phyloP scores from a whole-genome alignment of 2,329 filamentous ascomycete species.

The Aaosphaeria pasadenensis region DNA sequence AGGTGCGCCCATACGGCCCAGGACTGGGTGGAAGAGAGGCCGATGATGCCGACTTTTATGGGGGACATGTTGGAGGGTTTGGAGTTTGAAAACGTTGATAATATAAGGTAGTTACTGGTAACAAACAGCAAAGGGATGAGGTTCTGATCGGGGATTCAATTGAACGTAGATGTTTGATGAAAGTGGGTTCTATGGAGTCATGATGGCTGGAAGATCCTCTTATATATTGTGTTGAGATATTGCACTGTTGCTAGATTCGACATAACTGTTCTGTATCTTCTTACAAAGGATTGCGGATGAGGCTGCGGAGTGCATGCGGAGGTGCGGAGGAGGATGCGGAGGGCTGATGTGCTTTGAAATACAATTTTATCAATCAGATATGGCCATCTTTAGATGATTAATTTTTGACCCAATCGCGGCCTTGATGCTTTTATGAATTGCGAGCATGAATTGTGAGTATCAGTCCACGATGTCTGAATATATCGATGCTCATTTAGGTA shows the following conservation, averaged over 20 bases:
- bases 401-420: too few species aligned
- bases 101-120: not conserved
- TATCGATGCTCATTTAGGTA: too few species aligned
- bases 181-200: too few species aligned
- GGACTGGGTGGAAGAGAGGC: conserved; percentile 9
- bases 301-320: conserved; percentile 5
- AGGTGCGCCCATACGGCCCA: conserved; percentile 35
- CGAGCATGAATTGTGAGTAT: too few species aligned
- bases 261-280: not conserved
- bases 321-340: conserved; percentile 7
- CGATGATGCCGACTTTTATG: conserved; percentile 14
- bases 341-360: conserved; percentile 8
- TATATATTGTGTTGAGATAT: too few species aligned
- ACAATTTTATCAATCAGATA: not conserved
- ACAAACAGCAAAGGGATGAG: not conserved
- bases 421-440: too few species aligned
- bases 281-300: conserved; percentile 2
- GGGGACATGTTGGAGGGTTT: conserved; percentile 3
- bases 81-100: conserved; percentile 20
- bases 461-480: too few species aligned
- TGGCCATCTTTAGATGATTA: too few species aligned
- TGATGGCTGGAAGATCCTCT: too few species aligned
- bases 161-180: not conserved
- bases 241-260: too few species aligned
- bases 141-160: conserved; percentile 1